A percentile compares a stretch with the other conserved stretches of the same genome.
Evolutionary conservation across 2,329 filamentous ascomycete genomes (phyloP).

Genomic region (Coniochaeta ligniaria): DNA sequence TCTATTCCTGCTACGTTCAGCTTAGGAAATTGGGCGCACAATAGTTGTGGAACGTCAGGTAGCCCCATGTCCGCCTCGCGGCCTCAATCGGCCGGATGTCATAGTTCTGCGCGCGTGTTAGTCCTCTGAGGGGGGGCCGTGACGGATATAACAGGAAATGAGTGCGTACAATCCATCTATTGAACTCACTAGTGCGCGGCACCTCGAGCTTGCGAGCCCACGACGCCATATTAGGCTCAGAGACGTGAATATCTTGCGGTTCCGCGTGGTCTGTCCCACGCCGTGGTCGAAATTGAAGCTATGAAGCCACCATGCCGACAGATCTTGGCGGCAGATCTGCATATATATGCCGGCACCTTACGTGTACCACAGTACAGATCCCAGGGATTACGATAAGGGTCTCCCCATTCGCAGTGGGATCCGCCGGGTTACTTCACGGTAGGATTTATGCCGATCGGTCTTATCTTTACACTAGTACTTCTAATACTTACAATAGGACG

Average conservation of each 20-base stretch:
- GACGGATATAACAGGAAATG: background rate
- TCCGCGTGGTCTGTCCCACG: background rate
- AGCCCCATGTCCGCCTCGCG: slow-evolving; percentile 33
- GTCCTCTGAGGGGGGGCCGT: background rate
- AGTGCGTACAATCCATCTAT: slow-evolving; percentile 4
- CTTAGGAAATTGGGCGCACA: slow-evolving; percentile 20
- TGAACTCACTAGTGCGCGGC: slow-evolving; percentile 2
- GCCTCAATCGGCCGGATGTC: slow-evolving; percentile 41
- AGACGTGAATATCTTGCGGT: background rate
- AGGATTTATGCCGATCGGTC: too few species aligned
- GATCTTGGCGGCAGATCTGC: background rate
- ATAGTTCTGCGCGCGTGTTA: slow-evolving; percentile 28
- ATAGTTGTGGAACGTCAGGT: slow-evolving; percentile 34
- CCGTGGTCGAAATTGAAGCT: too few species aligned
- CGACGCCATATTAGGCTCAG: background rate
- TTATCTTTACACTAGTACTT: too few species aligned
- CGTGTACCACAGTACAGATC: background rate
- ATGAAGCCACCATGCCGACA: too few species aligned
- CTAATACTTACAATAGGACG: too few species aligned
- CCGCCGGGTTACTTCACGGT: too few species aligned
- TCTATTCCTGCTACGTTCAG: background rate
- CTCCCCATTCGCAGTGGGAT: too few species aligned
- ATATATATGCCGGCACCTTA: background rate
- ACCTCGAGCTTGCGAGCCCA: slow-evolving; percentile 3
- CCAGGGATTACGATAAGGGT: too few species aligned